phyloP scores from a whole-genome alignment of 2,329 filamentous ascomycete species.

The Pseudogymnoascus sp. region DNA sequence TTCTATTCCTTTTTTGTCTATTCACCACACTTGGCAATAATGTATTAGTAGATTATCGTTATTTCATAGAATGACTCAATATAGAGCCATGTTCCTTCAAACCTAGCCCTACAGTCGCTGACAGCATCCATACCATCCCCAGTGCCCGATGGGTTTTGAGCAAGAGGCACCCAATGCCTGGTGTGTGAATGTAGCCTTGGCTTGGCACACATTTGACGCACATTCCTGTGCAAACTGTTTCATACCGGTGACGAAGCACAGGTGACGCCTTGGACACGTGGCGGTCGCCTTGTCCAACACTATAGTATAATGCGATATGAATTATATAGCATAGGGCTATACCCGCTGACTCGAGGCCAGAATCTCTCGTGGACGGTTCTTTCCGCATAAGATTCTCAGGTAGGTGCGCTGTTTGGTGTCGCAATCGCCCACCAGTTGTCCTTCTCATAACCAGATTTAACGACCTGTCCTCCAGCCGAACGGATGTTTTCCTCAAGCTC shows the following conservation, averaged over 20 bases:
- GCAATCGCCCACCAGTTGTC: slow-evolving; percentile 95
- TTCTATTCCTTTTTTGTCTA: slow-evolving; percentile 18
- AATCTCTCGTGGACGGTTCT: neutral
- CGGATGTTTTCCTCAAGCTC: slow-evolving; percentile 77
- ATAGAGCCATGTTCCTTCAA: neutral
- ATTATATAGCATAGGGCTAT: slow-evolving; percentile 1
- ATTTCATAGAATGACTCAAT: neutral
- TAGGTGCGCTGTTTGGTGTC: slow-evolving; percentile 5
- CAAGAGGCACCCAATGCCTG: neutral
- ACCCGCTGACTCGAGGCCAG: neutral
- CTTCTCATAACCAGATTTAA: slow-evolving; percentile 84
- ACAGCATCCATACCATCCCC: neutral
- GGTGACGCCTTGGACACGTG: slow-evolving; percentile 4
- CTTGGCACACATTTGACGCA: neutral
- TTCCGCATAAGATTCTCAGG: neutral
- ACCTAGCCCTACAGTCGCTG: neutral
- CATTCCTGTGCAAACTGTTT: slow-evolving; percentile 4
- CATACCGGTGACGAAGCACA: neutral
- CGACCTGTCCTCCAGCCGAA: slow-evolving; percentile 65
- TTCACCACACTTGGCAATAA: slow-evolving; percentile 15
- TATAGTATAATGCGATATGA: neutral
- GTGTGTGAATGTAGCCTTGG: neutral
- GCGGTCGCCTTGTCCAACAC: neutral
- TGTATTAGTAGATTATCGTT: slow-evolving; percentile 9
- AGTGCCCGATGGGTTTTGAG: neutral